phyloP scores from a whole-genome alignment of 805 yeast genomes.

The Schwanniomyces polymorphus region DNA sequence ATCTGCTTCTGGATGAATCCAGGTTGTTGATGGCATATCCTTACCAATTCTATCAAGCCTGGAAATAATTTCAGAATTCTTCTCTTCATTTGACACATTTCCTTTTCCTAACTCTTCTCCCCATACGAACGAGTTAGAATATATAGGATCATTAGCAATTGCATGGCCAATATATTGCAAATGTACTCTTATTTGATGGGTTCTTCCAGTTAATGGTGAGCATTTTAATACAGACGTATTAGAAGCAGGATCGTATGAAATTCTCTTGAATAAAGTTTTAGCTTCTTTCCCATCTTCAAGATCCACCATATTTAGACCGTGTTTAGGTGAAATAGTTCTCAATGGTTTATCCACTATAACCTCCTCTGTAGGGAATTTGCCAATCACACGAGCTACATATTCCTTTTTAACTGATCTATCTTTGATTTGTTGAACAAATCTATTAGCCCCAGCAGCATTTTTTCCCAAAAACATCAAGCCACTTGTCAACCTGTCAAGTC shows the following conservation, averaged over 20 bases:
- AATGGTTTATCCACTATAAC: slow-evolving; percentile 67
- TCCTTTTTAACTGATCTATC: slow-evolving; percentile 76
- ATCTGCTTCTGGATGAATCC: slow-evolving; percentile 55
- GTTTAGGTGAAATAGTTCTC: slow-evolving; percentile 68
- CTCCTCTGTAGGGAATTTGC: slow-evolving; percentile 68
- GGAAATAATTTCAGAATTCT: slow-evolving; percentile 34
- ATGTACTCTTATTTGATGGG: slow-evolving; percentile 95
- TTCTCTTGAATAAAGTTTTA: slow-evolving; percentile 63
- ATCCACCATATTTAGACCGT: slow-evolving; percentile 60
- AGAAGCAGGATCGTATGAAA: slow-evolving; percentile 61
- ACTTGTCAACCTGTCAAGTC: slow-evolving; percentile 87
- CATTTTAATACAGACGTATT: slow-evolving; percentile 74
- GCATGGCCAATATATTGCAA: slow-evolving; percentile 66
- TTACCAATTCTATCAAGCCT: slow-evolving; percentile 71
- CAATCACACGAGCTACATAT: slow-evolving; percentile 85
- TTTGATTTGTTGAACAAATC: slow-evolving; percentile 66
- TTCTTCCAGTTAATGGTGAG: slow-evolving; percentile 86
- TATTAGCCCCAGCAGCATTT: slow-evolving; percentile 74
- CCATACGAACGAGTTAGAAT: slow-evolving; percentile 79
- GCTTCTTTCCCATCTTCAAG: slow-evolving; percentile 65
- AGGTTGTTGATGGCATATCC: slow-evolving; percentile 61
- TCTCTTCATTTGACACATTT: slow-evolving; percentile 48
- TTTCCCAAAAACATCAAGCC: slow-evolving; percentile 93
- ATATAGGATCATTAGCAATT: slow-evolving; percentile 64
- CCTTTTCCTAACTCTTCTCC: slow-evolving; percentile 70